Percentiles rank a stretch among this genome's conserved stretches.
These are phyloP conservation scores for Lactarius vividus DNA, from an alignment of 768 basidiomycete species.

Conservation along the genomic window DNA sequence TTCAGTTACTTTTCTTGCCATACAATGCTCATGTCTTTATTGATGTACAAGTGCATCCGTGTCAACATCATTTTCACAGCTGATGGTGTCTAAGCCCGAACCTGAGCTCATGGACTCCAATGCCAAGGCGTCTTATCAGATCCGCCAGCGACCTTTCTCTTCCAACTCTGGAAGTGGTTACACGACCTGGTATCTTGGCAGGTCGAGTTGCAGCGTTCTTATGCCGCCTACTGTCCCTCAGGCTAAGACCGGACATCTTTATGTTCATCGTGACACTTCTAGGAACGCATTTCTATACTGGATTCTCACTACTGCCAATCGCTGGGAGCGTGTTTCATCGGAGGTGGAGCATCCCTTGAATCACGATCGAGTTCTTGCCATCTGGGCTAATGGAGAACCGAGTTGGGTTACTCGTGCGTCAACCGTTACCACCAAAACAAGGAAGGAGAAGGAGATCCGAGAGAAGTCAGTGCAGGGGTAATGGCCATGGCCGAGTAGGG, in stretches of 20 bases:
- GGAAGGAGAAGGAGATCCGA: not conserved
- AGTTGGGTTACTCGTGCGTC: not conserved
- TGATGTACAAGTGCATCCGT: too few species aligned
- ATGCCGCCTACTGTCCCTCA: not conserved
- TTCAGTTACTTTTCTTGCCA: too few species aligned
- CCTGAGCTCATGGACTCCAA: too few species aligned
- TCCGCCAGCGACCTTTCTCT: not conserved
- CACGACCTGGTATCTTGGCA: not conserved
- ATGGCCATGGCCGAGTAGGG: too few species aligned
- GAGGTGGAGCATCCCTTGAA: too few species aligned
- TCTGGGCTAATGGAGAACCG: conserved; percentile 1
- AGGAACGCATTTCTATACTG: not conserved
- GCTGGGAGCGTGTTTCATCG: too few species aligned
- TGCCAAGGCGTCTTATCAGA: too few species aligned
- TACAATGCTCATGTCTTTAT: too few species aligned
- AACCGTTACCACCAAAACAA: not conserved
- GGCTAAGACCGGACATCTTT: not conserved
- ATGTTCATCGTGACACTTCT: not conserved
- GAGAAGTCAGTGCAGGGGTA: not conserved
- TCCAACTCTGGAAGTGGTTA: conserved; percentile 7
- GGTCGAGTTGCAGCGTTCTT: not conserved
- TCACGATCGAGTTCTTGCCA: not conserved
- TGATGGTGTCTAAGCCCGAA: too few species aligned
- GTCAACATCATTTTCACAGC: too few species aligned
- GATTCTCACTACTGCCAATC: not conserved